These are phyloP conservation scores for Aureobasidium sp. DNA, from an alignment of 2,329 filamentous ascomycete species.

Conservation along the genomic window DNA sequence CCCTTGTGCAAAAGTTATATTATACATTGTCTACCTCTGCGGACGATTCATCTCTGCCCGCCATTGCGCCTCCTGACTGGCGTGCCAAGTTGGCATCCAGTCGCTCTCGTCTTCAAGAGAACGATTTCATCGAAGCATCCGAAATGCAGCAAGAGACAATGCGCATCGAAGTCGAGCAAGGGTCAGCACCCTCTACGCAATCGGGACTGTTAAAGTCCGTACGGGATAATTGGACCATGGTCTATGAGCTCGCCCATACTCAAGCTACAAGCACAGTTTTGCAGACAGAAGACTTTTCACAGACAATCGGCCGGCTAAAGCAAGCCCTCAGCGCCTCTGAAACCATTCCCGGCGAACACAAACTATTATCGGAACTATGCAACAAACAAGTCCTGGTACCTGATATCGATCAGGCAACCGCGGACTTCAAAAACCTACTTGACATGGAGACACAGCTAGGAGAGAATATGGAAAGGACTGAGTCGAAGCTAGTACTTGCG, in stretches of 20 bases:
- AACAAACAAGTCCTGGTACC: slow-evolving; percentile 16
- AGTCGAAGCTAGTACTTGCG: slow-evolving; percentile 7
- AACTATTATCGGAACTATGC: slow-evolving; percentile 6
- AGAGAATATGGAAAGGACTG: not conserved
- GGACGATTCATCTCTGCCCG: not conserved
- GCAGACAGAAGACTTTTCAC: not conserved
- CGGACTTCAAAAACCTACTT: slow-evolving; percentile 17
- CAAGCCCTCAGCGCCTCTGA: not conserved
- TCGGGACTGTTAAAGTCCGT: not conserved
- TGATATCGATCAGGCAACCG: slow-evolving; percentile 19
- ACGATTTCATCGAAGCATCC: slow-evolving; percentile 19
- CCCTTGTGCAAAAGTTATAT: slow-evolving; percentile 16
- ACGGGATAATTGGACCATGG: not conserved
- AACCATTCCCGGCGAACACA: not conserved
- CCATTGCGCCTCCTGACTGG: slow-evolving; percentile 21
- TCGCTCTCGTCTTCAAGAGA: slow-evolving; percentile 15
- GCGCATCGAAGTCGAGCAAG: slow-evolving; percentile 1
- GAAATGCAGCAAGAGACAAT: not conserved
- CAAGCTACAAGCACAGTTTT: not conserved
- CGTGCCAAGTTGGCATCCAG: slow-evolving; percentile 17
- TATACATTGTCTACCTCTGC: not conserved
- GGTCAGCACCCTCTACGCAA: not conserved
- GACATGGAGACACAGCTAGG: not conserved
- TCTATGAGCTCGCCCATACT: slow-evolving; percentile 16
- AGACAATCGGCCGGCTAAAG: not conserved